Conservation (phyloP, 1,284 basidiomycete species). For the Austropuccinia psidii region DNA sequence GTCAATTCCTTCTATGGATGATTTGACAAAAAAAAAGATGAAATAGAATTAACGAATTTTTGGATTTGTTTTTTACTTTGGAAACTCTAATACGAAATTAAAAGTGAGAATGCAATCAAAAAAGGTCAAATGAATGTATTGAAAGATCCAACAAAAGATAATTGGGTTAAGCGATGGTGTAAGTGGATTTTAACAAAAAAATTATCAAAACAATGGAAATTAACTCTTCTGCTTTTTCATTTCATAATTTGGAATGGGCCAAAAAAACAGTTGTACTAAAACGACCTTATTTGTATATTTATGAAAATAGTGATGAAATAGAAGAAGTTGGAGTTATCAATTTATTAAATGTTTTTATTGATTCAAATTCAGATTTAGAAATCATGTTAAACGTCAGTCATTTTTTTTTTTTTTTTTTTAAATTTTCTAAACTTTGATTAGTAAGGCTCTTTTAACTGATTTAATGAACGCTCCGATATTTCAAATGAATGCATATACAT, state of each 20-base stretch:
- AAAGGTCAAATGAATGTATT: slow-evolving; percentile 29
- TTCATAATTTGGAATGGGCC: slow-evolving; percentile 71
- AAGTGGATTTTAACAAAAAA: not conserved
- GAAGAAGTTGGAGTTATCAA: slow-evolving; percentile 79
- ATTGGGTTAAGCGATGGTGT: slow-evolving; percentile 38
- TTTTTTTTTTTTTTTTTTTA: not conserved
- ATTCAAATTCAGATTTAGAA: slow-evolving; percentile 78
- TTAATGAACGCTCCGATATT: not conserved
- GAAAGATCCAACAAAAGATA: slow-evolving; percentile 30
- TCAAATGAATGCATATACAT: not conserved
- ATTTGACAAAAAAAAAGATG: no score
- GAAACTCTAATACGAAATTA: no score
- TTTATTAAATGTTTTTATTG: slow-evolving; percentile 72
- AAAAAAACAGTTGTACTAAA: slow-evolving; percentile 52
- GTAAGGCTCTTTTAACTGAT: not conserved
- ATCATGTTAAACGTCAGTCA: slow-evolving; percentile 66
- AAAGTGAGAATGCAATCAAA: slow-evolving; percentile 31
- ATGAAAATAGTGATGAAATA: slow-evolving; percentile 67
- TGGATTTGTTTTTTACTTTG: not conserved
- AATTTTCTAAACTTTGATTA: not conserved
- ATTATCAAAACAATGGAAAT: slow-evolving; percentile 66
- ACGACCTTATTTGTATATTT: slow-evolving; percentile 80
- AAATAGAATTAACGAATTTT: not conserved
- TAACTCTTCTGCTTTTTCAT: slow-evolving; percentile 69
- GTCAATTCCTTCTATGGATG: no score